A percentile compares a stretch with the other conserved stretches of the same genome.
These are phyloP conservation scores for Parietichytrium sp. DNA, from an alignment of 108 stramenopile genomes.

Conservation along the genomic window DNA sequence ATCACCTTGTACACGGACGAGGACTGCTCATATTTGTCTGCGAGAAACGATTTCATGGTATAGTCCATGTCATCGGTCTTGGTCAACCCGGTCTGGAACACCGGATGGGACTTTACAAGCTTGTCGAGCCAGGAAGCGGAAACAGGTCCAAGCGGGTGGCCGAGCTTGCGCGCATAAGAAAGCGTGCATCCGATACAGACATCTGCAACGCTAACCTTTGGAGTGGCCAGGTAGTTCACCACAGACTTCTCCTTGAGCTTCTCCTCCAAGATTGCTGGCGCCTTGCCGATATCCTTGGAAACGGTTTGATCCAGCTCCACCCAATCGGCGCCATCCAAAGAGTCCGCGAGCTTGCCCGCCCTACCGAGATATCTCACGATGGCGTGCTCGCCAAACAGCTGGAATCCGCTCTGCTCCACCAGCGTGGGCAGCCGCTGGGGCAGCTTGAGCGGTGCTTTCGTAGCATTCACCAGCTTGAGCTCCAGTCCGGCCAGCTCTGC, in stretches of 20 bases:
- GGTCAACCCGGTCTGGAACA: not conserved
- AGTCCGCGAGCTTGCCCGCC: not conserved
- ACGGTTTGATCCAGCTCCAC: not conserved
- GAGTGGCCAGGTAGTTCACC: not conserved
- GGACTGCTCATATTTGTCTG: no score
- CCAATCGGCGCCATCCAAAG: not conserved
- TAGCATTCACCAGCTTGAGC: not conserved
- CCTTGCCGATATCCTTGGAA: no score
- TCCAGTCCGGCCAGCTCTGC: not conserved
- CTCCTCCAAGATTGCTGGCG: not conserved
- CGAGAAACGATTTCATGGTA: no score
- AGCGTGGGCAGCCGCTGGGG: not conserved
- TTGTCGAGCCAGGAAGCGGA: constrained; percentile 22
- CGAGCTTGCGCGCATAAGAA: not conserved
- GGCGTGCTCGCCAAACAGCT: constrained; percentile 12
- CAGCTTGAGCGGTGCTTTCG: not conserved
- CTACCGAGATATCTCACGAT: not conserved
- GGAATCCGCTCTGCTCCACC: not conserved
- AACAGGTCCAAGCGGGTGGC: not conserved
- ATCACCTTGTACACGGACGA: no score
- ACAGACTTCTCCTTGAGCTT: not conserved
- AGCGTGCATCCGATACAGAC: constrained; percentile 13
- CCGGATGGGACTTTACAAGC: not conserved
- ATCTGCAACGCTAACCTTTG: constrained; percentile 3
- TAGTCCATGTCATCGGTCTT: not conserved